phyloP scores from a whole-genome alignment of 2,329 filamentous ascomycete genomes.

The Colletotrichum sp. region DNA sequence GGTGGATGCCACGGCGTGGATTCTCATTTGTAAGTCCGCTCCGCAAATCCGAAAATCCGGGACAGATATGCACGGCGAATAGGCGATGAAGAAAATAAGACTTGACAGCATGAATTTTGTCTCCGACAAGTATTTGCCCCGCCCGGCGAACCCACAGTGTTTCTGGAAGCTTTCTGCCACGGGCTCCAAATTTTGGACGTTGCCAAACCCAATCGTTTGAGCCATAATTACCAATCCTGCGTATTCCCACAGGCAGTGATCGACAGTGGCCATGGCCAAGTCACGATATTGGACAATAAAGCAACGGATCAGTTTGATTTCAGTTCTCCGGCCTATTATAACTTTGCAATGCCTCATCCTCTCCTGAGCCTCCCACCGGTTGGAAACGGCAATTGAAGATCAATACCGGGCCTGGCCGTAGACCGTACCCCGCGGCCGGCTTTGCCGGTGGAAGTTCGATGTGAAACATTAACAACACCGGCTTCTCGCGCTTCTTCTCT shows the following conservation, averaged over 20 bases:
- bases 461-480: background rate
- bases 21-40: background rate
- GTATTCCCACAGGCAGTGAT: background rate
- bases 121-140: background rate
- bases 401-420: background rate
- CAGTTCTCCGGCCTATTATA: background rate
- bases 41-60: background rate
- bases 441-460: background rate
- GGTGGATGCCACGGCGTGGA: background rate
- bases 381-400: background rate
- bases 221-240: background rate
- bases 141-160: background rate
- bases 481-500: background rate
- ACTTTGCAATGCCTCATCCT: background rate
- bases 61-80: background rate
- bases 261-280: fast-evolving
- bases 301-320: background rate
- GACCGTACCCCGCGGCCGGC: background rate
- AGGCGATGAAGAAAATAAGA: background rate
- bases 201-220: background rate
- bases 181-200: background rate
- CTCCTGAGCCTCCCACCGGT: background rate
- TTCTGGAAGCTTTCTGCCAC: background rate
- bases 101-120: background rate
- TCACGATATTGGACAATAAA: background rate